Evolutionary conservation across 106 monocot genomes (phyloP), one percentile per base, ranked within the genome.

Genomic region (Allium cepa): DNA sequence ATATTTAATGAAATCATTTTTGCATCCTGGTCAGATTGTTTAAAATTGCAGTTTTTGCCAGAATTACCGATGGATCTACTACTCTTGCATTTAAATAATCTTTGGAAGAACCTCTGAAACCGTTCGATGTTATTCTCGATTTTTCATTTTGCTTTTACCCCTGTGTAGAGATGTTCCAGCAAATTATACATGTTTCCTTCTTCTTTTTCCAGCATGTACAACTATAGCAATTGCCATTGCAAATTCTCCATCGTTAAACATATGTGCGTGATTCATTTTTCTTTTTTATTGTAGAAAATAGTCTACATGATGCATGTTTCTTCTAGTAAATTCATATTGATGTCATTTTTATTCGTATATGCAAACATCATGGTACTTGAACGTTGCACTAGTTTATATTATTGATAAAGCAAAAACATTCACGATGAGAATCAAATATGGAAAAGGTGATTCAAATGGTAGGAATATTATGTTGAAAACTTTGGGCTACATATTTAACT

Each of bases 41-140:
- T 56, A 80, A 58, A 50, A 97, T 92, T 64, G 89, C 86, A 53
- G 92, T 89, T 71, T 92, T 92, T 52, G 92, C 88, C 72, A 97
- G 79, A 79, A 97, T 84, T 17, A 92, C 88, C 53, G 84, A 92
- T 26, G 96, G 92, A 73, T 97, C 92, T 56, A 92, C 71, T 8
- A 87, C 76, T 22, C 22, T 22, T 22, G 1, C 22, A 22, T 22
- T 18, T 55, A 22, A 75, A 62, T 69, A 60, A 55, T 46, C 56
- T 27, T 47, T 69, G 51, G 59, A 75, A 49, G 74, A 68, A 57
- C 75, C 60, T 8, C 65, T 7, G 56, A 69, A 56, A 69, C 67
- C 66, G 17, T 12, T 46, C 46, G 18, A 58, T n/a, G n/a, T 53
- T 52, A 53, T 55, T 28, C 62, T 75, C 52, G 17, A 28, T 4